phyloP scores from a whole-genome alignment of 371 early-diverging fungal genomes.

The Mucor lusitanicus region DNA sequence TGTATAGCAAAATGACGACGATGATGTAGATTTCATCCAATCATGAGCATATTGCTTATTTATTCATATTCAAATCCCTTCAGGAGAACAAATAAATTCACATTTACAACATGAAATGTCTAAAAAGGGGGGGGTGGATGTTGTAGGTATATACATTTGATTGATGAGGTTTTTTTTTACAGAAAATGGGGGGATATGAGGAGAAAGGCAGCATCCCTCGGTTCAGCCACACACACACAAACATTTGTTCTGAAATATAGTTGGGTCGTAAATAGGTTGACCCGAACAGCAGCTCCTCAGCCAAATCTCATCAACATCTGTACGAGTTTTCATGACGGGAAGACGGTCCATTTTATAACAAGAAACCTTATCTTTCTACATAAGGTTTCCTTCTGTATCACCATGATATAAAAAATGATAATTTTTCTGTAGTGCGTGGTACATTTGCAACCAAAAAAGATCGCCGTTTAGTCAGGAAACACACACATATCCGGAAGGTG shows the following conservation, averaged over 20 bases:
- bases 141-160: not conserved
- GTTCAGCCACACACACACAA: not conserved
- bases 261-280: not conserved
- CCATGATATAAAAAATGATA: not conserved
- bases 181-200: not conserved
- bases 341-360: not conserved
- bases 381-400: not conserved
- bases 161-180: not conserved
- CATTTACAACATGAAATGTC: not conserved
- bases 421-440: not conserved
- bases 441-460: not conserved
- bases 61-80: not conserved
- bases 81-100: not conserved
- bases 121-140: not conserved
- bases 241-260: not conserved
- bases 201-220: not conserved
- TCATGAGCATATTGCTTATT: not conserved
- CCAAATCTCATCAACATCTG: not conserved
- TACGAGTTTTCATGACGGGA: not conserved
- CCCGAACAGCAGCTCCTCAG: not conserved
- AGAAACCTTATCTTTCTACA: not conserved
- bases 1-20: slow-evolving; percentile 1
- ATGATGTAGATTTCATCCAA: slow-evolving; percentile 1
- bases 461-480: not conserved
- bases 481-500: not conserved